phyloP scores from a whole-genome alignment of 2,329 filamentous ascomycete genomes.

The Neopestalotiopsis clavispora region DNA sequence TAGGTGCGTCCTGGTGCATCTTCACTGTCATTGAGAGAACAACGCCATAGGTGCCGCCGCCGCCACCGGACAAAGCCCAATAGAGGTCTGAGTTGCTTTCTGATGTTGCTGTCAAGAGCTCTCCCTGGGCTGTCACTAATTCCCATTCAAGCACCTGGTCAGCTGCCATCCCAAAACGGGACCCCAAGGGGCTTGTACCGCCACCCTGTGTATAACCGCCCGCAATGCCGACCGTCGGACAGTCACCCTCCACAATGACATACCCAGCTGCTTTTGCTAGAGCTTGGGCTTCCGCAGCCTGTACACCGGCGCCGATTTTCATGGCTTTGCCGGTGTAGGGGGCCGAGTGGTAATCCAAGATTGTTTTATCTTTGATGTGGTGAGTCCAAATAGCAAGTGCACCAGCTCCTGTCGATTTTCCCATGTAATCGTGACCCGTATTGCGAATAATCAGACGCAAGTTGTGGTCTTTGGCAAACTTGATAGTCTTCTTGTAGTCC shows the following conservation, averaged over 20 bases:
- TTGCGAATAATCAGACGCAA: conserved; percentile 2
- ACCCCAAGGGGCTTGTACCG: conserved; percentile 59
- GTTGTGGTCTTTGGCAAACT: not conserved
- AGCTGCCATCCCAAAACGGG: conserved; percentile 59
- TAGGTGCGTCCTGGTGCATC: conserved; percentile 47
- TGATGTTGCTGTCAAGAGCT: conserved; percentile 51
- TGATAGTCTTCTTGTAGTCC: not conserved
- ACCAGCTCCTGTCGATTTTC: conserved; percentile 8
- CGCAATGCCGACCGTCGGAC: not conserved
- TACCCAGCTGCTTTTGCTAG: not conserved
- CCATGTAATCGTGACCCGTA: conserved; percentile 9
- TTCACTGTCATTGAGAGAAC: conserved; percentile 60
- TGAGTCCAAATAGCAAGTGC: conserved; percentile 11
- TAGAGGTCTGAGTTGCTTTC: conserved; percentile 60
- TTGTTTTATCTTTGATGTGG: not conserved
- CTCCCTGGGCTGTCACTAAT: conserved; percentile 57
- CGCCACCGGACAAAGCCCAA: conserved; percentile 67
- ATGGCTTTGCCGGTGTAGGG: conserved; percentile 1
- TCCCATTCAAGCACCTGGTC: conserved; percentile 63
- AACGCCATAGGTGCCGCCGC: conserved; percentile 63
- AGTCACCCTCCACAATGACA: not conserved
- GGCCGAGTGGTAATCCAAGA: not conserved
- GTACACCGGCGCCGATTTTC: conserved; percentile 5
- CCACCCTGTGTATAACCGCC: conserved; percentile 44
- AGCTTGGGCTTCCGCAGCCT: not conserved